These are phyloP conservation scores for Telopea speciosissima DNA, from an alignment of 177 flowering plant species.

Conservation along the genomic window DNA sequence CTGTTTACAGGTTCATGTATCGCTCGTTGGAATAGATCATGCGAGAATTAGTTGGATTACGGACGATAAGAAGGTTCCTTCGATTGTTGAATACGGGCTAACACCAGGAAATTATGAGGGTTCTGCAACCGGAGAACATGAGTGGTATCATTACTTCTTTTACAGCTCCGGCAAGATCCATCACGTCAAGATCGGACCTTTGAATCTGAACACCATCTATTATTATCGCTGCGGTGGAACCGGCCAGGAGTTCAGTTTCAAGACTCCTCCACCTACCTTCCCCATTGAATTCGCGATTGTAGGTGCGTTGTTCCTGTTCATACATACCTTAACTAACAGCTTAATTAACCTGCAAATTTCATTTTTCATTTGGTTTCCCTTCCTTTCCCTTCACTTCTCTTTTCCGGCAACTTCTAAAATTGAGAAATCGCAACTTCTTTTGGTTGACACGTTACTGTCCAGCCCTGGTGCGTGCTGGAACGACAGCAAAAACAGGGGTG, in stretches of 20 bases:
- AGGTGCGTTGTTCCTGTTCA: slow-evolving; percentile 24
- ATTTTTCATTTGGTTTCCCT: no score
- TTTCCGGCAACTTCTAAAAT: no score
- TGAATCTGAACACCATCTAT: slow-evolving; percentile 52
- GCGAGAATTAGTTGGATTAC: slow-evolving; percentile 55
- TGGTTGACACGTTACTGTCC: no score
- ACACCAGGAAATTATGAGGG: slow-evolving; percentile 36
- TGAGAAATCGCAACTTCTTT: no score
- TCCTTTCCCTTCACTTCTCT: no score
- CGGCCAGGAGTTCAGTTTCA: slow-evolving; percentile 56
- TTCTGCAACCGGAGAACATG: slow-evolving; percentile 41
- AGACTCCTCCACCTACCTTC: slow-evolving; percentile 61
- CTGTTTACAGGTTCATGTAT: slow-evolving; percentile 27
- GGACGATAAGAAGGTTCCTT: slow-evolving; percentile 20
- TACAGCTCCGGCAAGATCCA: slow-evolving; percentile 75
- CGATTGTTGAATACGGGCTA: slow-evolving; percentile 59
- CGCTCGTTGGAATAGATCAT: slow-evolving; percentile 30
- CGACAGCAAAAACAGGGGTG: no score
- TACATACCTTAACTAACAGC: background rate
- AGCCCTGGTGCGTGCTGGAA: no score
- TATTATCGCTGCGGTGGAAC: slow-evolving; percentile 67
- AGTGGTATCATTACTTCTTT: slow-evolving; percentile 50
- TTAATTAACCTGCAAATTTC: no score
- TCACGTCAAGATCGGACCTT: slow-evolving; percentile 67
- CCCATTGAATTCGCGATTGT: slow-evolving; percentile 61